Conservation (phyloP, 176 grass and related monocot genomes). For the Luzula sylvatica region DNA sequence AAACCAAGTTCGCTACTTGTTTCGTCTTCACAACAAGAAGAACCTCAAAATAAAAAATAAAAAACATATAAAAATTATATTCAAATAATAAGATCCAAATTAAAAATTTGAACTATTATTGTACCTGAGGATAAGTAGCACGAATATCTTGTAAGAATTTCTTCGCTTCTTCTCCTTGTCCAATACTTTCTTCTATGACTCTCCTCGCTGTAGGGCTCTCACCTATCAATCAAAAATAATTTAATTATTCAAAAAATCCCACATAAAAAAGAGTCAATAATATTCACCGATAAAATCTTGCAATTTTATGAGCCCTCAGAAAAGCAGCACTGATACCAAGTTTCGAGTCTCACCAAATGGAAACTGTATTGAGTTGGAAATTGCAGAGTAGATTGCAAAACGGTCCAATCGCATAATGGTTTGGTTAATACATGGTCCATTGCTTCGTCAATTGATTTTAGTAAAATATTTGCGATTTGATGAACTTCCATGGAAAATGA, state of each 20-base stretch:
- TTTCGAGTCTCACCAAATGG: conserved; percentile 72
- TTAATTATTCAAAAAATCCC: no score
- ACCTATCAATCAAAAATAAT: conserved; percentile 27
- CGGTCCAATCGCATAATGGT: conserved; percentile 72
- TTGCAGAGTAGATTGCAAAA: conserved; percentile 57
- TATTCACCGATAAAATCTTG: conserved; percentile 79
- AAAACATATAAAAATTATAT: not conserved
- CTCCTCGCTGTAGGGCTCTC: conserved; percentile 66
- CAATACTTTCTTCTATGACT: conserved; percentile 80
- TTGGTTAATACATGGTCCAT: conserved; percentile 70
- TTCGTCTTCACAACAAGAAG: conserved; percentile 68
- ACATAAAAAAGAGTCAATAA: conserved; percentile 1
- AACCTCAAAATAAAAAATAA: conserved; percentile 32
- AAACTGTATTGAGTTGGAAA: conserved; percentile 71
- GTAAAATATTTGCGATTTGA: conserved; percentile 84
- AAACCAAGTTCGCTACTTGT: conserved; percentile 93
- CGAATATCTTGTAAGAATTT: conserved; percentile 87
- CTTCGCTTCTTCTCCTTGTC: conserved; percentile 69
- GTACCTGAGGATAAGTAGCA: conserved; percentile 65
- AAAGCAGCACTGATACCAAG: conserved; percentile 76
- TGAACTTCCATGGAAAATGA: conserved; percentile 95
- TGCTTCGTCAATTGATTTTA: conserved; percentile 92
- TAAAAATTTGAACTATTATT: not conserved
- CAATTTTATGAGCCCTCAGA: conserved; percentile 76
- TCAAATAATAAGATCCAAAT: not conserved